phyloP scores from a whole-genome alignment of 164 flowering plant genomes.

The Echeveria elegans region DNA sequence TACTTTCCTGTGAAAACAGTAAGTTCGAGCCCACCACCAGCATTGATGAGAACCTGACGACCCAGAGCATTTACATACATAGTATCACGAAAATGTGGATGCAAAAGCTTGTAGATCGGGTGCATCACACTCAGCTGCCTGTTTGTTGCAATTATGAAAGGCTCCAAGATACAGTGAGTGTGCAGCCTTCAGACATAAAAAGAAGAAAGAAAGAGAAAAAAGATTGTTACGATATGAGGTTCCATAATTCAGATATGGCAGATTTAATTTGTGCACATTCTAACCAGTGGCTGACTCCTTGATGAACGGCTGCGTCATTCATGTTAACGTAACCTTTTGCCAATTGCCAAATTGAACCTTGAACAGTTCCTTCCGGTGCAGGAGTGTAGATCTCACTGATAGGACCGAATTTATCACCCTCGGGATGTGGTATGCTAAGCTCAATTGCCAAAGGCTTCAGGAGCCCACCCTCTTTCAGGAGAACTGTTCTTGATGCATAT shows the following conservation, averaged over 20 bases:
- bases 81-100: conserved; percentile 20
- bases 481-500: conserved; percentile 18
- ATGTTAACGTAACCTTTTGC: conserved; percentile 19
- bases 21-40: conserved; percentile 13
- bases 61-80: conserved; percentile 20
- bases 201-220: background rate
- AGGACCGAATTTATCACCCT: conserved; percentile 8
- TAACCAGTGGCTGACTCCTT: conserved; percentile 24
- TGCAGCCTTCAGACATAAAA: conserved; percentile 12
- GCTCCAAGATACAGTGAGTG: conserved; percentile 17
- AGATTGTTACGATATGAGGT: background rate
- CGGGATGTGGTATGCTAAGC: conserved; percentile 11
- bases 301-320: conserved; percentile 20
- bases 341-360: conserved; percentile 17
- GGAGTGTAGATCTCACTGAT: conserved; percentile 14
- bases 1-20: conserved; percentile 14
- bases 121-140: conserved; percentile 22
- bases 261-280: background rate
- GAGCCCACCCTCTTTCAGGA: conserved; percentile 15
- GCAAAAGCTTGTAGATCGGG: conserved; percentile 17
- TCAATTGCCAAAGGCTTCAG: conserved; percentile 16
- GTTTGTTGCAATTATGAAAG: conserved; percentile 18
- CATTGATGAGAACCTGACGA: conserved; percentile 15
- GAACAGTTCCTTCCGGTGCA: conserved; percentile 8
- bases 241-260: background rate